These are phyloP conservation scores for Magnusiomyces fungicola DNA, from an alignment of 1,139 yeast genomes.

Conservation along the genomic window DNA sequence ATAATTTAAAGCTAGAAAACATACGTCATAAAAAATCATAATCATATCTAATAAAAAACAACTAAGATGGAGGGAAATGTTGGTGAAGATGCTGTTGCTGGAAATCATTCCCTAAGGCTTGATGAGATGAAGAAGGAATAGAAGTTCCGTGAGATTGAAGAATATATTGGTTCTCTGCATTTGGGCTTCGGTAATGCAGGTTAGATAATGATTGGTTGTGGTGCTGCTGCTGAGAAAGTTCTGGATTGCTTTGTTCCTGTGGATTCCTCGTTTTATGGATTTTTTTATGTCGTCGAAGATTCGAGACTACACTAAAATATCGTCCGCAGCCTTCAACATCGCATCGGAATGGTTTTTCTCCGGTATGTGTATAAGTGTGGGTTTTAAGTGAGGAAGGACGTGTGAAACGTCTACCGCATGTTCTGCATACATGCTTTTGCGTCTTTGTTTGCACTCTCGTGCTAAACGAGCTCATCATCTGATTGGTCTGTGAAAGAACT, in stretches of 20 bases:
- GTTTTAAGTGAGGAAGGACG: constrained; percentile 77
- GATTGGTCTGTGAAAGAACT: constrained; percentile 15
- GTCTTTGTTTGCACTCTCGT: constrained; percentile 24
- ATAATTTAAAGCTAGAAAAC: constrained; percentile 12
- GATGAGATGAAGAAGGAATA: too few species aligned
- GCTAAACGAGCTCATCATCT: constrained; percentile 27
- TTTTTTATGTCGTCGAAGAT: constrained; percentile 70
- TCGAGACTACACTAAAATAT: constrained; percentile 69
- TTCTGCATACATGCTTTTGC: constrained; percentile 43
- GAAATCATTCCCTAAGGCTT: too few species aligned
- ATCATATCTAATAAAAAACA: too few species aligned
- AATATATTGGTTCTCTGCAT: too few species aligned
- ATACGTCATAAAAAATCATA: too few species aligned
- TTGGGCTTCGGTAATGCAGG: too few species aligned
- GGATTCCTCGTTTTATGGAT: constrained; percentile 37
- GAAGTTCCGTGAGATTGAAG: too few species aligned
- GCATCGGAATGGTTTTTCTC: constrained; percentile 73
- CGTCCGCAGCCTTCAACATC: constrained; percentile 60
- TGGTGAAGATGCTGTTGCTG: too few species aligned
- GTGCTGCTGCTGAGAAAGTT: background rate
- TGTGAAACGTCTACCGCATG: constrained; percentile 72
- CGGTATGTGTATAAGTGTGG: constrained; percentile 79
- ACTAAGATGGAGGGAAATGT: too few species aligned
- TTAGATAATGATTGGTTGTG: background rate
- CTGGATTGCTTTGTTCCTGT: background rate